Conservation (phyloP, 768 basidiomycete species). For the Leccinum barrowsii region DNA sequence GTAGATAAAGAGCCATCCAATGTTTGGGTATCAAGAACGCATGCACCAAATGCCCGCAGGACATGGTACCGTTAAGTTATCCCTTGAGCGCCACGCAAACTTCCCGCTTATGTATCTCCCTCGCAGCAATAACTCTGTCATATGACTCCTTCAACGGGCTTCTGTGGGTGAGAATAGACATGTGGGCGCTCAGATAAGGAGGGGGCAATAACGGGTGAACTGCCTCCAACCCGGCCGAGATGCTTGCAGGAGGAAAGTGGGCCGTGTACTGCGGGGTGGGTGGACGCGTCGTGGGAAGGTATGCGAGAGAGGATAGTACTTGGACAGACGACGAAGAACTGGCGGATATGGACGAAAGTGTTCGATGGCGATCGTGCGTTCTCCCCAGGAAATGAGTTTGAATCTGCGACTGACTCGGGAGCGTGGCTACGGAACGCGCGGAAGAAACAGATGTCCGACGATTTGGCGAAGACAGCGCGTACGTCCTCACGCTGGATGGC, state of each 20-base stretch:
- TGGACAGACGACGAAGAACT: conserved; percentile 44
- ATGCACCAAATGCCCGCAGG: conserved; percentile 1
- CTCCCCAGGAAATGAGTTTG: conserved; percentile 32
- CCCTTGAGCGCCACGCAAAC: background rate
- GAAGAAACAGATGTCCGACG: conserved; percentile 59
- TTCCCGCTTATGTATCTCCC: conserved; percentile 34
- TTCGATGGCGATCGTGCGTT: conserved; percentile 47
- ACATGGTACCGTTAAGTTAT: background rate
- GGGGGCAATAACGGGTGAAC: conserved; percentile 71
- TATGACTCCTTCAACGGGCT: conserved; percentile 68
- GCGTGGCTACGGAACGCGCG: conserved; percentile 54
- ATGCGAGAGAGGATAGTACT: conserved; percentile 54
- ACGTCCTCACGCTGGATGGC: conserved; percentile 37
- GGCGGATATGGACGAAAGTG: conserved; percentile 55
- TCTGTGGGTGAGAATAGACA: conserved; percentile 62
- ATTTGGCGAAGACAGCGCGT: conserved; percentile 30
- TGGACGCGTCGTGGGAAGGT: conserved; percentile 43
- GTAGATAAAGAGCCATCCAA: conserved; percentile 13
- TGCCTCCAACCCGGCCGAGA: conserved; percentile 50
- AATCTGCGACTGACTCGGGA: conserved; percentile 41
- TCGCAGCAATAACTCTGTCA: conserved; percentile 62
- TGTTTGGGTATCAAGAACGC: conserved; percentile 22
- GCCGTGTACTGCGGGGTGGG: conserved; percentile 45
- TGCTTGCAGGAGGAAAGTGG: conserved; percentile 63
- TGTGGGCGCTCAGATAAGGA: conserved; percentile 67